Percentiles rank a stretch among this genome's conserved stretches.
These are phyloP conservation scores for Candida smagusa DNA, from an alignment of 1,139 yeast species.

Conservation along the genomic window DNA sequence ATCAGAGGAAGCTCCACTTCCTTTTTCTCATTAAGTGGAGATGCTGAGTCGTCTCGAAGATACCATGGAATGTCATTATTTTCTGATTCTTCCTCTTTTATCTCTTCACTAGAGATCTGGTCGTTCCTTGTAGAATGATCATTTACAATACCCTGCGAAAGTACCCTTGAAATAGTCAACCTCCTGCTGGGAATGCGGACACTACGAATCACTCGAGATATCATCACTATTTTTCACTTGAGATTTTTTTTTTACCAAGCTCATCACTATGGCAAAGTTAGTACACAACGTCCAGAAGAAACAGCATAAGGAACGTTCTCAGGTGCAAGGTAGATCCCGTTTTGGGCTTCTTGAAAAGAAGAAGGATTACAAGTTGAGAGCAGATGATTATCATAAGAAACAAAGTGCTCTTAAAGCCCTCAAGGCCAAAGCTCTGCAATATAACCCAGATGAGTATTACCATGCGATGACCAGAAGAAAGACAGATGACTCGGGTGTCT, in stretches of 20 bases:
- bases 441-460: slow-evolving; percentile 96
- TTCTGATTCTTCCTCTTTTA: background rate
- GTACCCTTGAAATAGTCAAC: too few relatives aligned
- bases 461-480: slow-evolving; percentile 79
- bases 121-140: too few relatives aligned
- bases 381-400: slow-evolving; percentile 84
- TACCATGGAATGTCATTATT: slow-evolving; percentile 55
- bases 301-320: slow-evolving; percentile 93
- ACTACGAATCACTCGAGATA: background rate
- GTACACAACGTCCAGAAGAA: slow-evolving; percentile 92
- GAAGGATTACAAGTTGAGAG: slow-evolving; percentile 87
- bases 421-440: slow-evolving; percentile 63
- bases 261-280: slow-evolving; percentile 59
- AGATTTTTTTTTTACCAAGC: slow-evolving; percentile 3
- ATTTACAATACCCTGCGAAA: background rate
- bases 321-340: slow-evolving; percentile 66
- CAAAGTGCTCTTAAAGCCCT: slow-evolving; percentile 80
- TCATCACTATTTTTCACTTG: slow-evolving; percentile 1
- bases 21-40: slow-evolving; percentile 30
- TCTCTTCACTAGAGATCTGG: too few relatives aligned
- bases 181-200: background rate
- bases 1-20: slow-evolving; percentile 41
- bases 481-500: slow-evolving; percentile 67
- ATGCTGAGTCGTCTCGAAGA: slow-evolving; percentile 49
- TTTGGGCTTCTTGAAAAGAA: slow-evolving; percentile 91